Conservation (phyloP, 257 asterid species). For the Solanum virginianum region DNA sequence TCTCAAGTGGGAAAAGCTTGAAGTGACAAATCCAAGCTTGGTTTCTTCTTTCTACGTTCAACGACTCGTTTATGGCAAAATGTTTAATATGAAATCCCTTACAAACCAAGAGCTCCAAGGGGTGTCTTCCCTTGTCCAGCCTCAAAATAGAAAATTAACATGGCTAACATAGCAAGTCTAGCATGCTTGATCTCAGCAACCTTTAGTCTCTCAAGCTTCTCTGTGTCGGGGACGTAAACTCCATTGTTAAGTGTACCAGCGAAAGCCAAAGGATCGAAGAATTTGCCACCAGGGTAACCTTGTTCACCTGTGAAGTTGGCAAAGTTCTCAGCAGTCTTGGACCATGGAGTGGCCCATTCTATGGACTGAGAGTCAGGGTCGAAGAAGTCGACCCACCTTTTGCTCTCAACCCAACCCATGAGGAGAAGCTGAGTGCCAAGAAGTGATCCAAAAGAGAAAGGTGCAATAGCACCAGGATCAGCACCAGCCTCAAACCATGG, state of each 20-base stretch:
- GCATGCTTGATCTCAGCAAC: slow-evolving; percentile 97
- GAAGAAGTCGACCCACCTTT: slow-evolving; percentile 97
- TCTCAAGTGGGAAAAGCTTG: background rate
- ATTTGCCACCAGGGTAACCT: slow-evolving; percentile 93
- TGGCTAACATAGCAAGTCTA: slow-evolving; percentile 88
- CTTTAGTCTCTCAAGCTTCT: slow-evolving; percentile 87
- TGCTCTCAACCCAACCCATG: slow-evolving; percentile 99
- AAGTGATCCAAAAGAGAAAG: slow-evolving; percentile 81
- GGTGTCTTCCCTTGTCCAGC: slow-evolving; percentile 99
- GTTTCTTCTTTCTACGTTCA: slow-evolving; percentile 15
- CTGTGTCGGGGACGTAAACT: slow-evolving; percentile 55
- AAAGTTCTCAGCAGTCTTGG: slow-evolving; percentile 68
- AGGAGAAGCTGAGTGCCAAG: slow-evolving; percentile 88
- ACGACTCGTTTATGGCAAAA: slow-evolving; percentile 8
- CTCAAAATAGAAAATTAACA: slow-evolving; percentile 86
- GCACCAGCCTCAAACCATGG: slow-evolving; percentile 99
- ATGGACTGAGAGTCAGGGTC: slow-evolving; percentile 79
- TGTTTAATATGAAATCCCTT: background rate
- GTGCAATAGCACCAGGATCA: slow-evolving; percentile 88
- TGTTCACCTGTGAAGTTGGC: slow-evolving; percentile 87
- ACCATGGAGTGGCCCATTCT: slow-evolving; percentile 99
- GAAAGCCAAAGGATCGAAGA: slow-evolving; percentile 67
- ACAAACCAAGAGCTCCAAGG: slow-evolving; percentile 96
- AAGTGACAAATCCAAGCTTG: background rate
- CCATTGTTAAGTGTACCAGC: slow-evolving; percentile 66